Conservation (phyloP, 23 red algal genomes). For the Gracilariopsis chorda region DNA sequence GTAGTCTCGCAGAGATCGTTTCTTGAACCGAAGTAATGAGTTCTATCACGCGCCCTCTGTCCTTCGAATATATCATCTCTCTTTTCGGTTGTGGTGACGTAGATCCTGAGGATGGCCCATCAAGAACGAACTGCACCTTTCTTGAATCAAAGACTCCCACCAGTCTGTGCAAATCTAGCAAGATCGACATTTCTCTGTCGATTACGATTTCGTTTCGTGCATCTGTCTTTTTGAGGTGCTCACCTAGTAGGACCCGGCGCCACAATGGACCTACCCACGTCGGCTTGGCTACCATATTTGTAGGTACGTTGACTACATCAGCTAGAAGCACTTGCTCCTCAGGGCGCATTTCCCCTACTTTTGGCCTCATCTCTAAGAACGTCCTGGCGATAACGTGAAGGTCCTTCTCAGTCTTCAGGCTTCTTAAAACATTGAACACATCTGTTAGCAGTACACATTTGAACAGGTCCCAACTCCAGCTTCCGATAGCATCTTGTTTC, state of each 20-base stretch:
- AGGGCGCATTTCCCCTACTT: not conserved
- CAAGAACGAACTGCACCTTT: not conserved
- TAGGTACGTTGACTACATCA: not conserved
- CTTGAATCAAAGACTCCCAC: constrained; percentile 17
- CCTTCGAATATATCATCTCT: not conserved
- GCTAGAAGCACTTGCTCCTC: not conserved
- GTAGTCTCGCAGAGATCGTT: not conserved
- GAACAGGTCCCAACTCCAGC: constrained; percentile 27
- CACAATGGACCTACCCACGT: constrained; percentile 42
- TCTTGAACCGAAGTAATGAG: not conserved
- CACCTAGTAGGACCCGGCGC: not conserved
- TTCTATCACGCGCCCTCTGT: not conserved
- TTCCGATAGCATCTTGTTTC: not conserved
- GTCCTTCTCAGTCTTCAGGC: not conserved
- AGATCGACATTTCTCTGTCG: constrained; percentile 7
- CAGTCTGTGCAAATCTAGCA: constrained; percentile 37
- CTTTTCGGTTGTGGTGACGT: no score
- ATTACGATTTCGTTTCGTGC: not conserved
- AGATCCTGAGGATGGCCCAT: not conserved
- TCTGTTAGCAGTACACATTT: constrained; percentile 16
- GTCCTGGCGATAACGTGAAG: not conserved
- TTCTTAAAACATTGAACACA: constrained; percentile 22
- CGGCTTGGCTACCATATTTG: not conserved
- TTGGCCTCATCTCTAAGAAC: not conserved
- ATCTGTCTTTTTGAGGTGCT: not conserved